Percentiles rank a stretch among this genome's conserved stretches.
Evolutionary conservation across 495 filamentous ascomycete genomes (phyloP).

Genomic region (Trichoderma asperelloides): DNA sequence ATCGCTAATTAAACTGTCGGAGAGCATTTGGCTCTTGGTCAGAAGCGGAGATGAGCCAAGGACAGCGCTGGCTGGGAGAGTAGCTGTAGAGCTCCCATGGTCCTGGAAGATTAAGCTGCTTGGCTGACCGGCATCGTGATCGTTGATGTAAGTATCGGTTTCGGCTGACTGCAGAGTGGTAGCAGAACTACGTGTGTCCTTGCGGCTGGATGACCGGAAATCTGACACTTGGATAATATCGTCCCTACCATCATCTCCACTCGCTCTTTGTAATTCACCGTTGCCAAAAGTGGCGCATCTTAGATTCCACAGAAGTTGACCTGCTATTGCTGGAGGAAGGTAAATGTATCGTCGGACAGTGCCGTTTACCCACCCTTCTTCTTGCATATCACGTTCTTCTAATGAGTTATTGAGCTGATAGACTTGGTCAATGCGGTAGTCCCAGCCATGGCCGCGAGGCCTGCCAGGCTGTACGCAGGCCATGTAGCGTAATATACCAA

Average conservation of each 20-base stretch:
- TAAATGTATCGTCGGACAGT: slow-evolving; percentile 31
- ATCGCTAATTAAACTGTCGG: slow-evolving; percentile 45
- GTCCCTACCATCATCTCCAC: too few species aligned
- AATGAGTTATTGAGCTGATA: slow-evolving; percentile 45
- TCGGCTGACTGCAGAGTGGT: too few species aligned
- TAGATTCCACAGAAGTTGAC: slow-evolving; percentile 37
- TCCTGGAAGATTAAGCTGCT: slow-evolving; percentile 10
- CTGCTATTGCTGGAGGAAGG: slow-evolving; percentile 37
- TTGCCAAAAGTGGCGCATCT: slow-evolving; percentile 27
- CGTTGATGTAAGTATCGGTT: too few species aligned
- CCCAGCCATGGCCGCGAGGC: slow-evolving; percentile 19
- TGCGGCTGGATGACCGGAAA: too few species aligned
- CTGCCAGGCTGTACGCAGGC: slow-evolving; percentile 32
- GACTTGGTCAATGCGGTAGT: slow-evolving; percentile 22
- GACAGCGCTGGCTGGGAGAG: slow-evolving; percentile 4
- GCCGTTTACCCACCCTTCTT: slow-evolving; percentile 31
- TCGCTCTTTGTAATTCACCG: slow-evolving; percentile 3
- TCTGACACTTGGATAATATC: slow-evolving; percentile 13
- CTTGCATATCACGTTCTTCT: slow-evolving; percentile 30
- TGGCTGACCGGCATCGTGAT: neutral
- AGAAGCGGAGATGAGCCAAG: slow-evolving; percentile 30
- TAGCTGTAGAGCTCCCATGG: slow-evolving; percentile 7
- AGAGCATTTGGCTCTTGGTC: slow-evolving; percentile 41
- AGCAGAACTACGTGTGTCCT: too few species aligned
- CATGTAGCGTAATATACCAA: slow-evolving; percentile 39